Base-by-base conservation (phyloP, 257 asterid species). In the Lycium barbarum region DNA sequence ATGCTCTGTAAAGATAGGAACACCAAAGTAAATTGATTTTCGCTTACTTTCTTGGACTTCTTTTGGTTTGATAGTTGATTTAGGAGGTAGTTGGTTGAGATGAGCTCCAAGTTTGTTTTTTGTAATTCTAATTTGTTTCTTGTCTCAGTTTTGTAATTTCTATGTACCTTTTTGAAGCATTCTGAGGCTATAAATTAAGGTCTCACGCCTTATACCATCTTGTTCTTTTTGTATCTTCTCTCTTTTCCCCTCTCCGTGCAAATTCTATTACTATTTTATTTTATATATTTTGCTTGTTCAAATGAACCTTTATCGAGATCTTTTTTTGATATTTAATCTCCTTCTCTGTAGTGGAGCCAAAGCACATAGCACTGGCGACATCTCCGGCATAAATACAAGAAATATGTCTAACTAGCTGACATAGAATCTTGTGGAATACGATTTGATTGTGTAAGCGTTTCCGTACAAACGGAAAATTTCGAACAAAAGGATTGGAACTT, bases 1-100 rank as follows among this genome's bases (percentile, higher is more conserved):
- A 88, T 87, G 86, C 88, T 95, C 47, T 93, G 98, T 87, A 95
- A 95, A 87, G 97, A 93, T 84, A 93, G 92, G 86, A 87, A 86
- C 81, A 84, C 89, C 14, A 92, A 91, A 85, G 93, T 87, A 49
- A 91, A 89, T 81, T 92, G 83, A 89, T 76, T 76, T 71, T 76
- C 13, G 22, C 62, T 20, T 22, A 49, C 14, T 49, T 74, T 51
- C 63, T 76, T 49, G 7, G 22, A 7, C 62, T 22, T 74, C 18
- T 74, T 76, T 51, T 76, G 62, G 13, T 76, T 51, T 76, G 81
- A 76, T 76, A 76, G 51, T 76, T 76, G 63, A 51, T 51, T 76
- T 51, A 49, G 62, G n/a, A 74, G 63, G 2, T 74, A 74, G 62
- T 74, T 74, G 45, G 17, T 49, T 74, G 81, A 74, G 57, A 74